These are phyloP conservation scores for Murraya paniculata DNA, from an alignment of 345 rosid species.

Conservation along the genomic window DNA sequence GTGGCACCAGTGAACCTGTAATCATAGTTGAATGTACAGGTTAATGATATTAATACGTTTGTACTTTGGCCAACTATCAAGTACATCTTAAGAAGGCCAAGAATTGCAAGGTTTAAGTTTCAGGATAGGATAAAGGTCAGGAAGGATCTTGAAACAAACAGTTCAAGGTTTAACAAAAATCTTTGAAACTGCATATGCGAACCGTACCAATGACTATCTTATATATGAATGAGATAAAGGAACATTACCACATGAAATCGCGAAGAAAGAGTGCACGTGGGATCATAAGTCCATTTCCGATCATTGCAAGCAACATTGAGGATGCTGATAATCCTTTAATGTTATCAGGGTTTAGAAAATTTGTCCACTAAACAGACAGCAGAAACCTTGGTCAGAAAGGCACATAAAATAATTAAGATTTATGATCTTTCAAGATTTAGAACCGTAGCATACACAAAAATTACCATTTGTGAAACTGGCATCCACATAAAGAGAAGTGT, in stretches of 20 bases:
- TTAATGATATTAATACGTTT: not conserved
- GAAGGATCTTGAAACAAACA: not conserved
- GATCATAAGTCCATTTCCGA: constrained; percentile 88
- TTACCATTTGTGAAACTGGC: constrained; percentile 90
- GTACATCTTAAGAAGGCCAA: not conserved
- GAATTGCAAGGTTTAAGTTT: not conserved
- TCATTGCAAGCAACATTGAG: constrained; percentile 87
- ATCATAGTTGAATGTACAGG: constrained; percentile 10
- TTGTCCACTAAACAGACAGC: constrained; percentile 72
- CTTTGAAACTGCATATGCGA: not conserved
- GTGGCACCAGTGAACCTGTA: constrained; percentile 79
- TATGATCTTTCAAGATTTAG: constrained; percentile 3
- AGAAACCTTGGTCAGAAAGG: constrained; percentile 21
- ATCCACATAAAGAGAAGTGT: constrained; percentile 99
- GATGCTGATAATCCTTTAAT: constrained; percentile 79
- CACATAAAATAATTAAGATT: not conserved
- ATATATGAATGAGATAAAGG: not conserved
- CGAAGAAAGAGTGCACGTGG: constrained; percentile 91
- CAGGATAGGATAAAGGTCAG: not conserved
- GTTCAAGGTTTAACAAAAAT: not conserved
- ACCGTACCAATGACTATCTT: not conserved
- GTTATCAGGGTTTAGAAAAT: constrained; percentile 76
- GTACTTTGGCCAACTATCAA: not conserved
- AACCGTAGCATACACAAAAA: constrained; percentile 1
- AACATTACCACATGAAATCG: constrained; percentile 85